Conservation (phyloP, 2,329 filamentous ascomycete genomes). For the Ceratocystis destructans region DNA sequence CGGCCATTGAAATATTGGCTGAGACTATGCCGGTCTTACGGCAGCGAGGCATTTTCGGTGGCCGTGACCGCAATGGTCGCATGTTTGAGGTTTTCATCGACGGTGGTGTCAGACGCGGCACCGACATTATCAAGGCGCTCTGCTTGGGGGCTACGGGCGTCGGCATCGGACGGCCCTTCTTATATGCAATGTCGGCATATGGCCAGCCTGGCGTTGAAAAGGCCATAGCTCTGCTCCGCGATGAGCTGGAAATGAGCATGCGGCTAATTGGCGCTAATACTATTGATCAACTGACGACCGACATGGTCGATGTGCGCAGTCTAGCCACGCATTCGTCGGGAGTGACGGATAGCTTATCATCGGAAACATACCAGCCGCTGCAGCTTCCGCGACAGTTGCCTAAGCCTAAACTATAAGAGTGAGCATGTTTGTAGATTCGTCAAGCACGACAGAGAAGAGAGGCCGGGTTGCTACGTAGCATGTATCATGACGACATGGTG, state of each 20-base stretch:
- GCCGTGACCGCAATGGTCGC: slow-evolving; percentile 38
- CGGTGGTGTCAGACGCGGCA: slow-evolving; percentile 76
- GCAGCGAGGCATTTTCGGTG: slow-evolving; percentile 43
- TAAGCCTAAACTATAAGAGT: slow-evolving; percentile 35
- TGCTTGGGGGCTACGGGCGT: slow-evolving; percentile 86
- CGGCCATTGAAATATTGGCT: slow-evolving; percentile 76
- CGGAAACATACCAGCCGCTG: slow-evolving; percentile 41
- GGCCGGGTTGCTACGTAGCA: neutral
- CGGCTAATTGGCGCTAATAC: slow-evolving; percentile 68
- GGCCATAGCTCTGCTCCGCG: slow-evolving; percentile 83
- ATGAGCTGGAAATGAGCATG: slow-evolving; percentile 99
- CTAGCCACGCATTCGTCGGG: slow-evolving; percentile 41
- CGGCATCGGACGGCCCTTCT: slow-evolving; percentile 84
- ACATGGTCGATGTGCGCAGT: slow-evolving; percentile 64
- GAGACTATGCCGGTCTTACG: slow-evolving; percentile 84
- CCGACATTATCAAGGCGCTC: slow-evolving; percentile 89
- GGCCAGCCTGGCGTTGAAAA: slow-evolving; percentile 75
- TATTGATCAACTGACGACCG: slow-evolving; percentile 65
- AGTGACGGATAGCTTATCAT: slow-evolving; percentile 36
- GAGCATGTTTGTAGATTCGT: neutral
- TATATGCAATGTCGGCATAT: slow-evolving; percentile 93
- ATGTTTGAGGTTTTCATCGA: slow-evolving; percentile 76
- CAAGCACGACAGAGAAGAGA: neutral
- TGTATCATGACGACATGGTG: neutral
- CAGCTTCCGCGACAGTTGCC: slow-evolving; percentile 36